These are phyloP conservation scores for Primulina huaijiensis DNA, from an alignment of 257 asterid genomes.

Conservation along the genomic window DNA sequence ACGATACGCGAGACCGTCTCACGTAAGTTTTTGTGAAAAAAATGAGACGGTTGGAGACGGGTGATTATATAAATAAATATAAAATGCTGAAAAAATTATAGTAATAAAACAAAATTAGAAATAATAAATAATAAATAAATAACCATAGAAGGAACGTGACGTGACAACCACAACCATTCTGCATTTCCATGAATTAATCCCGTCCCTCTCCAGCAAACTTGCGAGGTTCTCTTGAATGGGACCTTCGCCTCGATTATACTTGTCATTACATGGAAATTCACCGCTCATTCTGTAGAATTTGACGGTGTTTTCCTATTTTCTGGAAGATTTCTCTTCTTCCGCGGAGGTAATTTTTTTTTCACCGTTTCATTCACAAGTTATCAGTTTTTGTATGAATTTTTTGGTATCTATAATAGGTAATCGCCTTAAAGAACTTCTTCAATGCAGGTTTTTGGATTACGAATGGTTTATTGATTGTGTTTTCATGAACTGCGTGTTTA, in stretches of 20 bases:
- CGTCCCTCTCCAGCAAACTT: neutral
- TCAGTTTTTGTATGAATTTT: conserved; percentile 14
- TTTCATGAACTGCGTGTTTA: neutral
- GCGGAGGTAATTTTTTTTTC: conserved; percentile 35
- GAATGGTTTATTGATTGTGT: neutral
- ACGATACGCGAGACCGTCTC: no score
- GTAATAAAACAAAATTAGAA: no score
- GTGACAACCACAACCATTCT: neutral
- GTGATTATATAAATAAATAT: no score
- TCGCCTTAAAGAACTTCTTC: no score
- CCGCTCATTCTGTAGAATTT: conserved; percentile 16
- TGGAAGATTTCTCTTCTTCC: conserved; percentile 26
- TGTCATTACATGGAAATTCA: conserved; percentile 23
- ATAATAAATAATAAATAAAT: no score
- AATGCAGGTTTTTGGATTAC: neutral
- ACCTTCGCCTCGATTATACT: conserved; percentile 30
- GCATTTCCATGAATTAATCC: neutral
- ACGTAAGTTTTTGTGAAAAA: no score
- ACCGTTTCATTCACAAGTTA: neutral
- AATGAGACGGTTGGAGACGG: no score
- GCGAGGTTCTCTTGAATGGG: conserved; percentile 27
- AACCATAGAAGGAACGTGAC: neutral
- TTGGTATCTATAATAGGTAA: neutral
- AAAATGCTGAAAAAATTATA: no score
- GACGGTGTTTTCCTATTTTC: conserved; percentile 38